Evolutionary conservation across 139 green algal species (phyloP).

Genomic region (Chlamydomonas asymmetrica): DNA sequence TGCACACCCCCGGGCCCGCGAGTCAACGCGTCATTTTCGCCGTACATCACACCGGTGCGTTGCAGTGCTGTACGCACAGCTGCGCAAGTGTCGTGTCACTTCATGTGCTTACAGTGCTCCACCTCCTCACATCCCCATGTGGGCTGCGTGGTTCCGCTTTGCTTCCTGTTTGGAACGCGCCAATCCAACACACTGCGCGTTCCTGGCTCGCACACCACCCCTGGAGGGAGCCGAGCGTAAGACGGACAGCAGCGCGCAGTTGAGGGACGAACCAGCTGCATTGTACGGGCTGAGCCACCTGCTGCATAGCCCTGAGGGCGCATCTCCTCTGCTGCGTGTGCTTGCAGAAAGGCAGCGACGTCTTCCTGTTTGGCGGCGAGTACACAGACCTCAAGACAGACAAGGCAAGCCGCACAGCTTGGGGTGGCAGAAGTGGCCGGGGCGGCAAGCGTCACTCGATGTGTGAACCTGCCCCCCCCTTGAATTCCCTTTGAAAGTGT

Average conservation of each 20-base stretch:
- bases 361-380: slow-evolving; percentile 94
- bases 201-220: neutral
- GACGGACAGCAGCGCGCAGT: no score
- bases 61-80: slow-evolving; percentile 22
- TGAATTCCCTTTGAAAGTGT: no score
- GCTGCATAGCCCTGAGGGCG: no score
- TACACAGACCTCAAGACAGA: slow-evolving; percentile 71
- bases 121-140: slow-evolving; percentile 6
- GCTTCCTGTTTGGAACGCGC: neutral
- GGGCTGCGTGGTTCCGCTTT: no score
- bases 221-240: neutral
- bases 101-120: neutral
- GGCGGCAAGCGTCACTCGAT: no score
- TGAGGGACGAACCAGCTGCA: no score
- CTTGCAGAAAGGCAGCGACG: slow-evolving; percentile 54
- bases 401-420: no score
- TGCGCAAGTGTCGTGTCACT: neutral
- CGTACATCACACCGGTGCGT: slow-evolving; percentile 51
- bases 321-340: neutral
- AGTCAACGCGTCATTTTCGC: slow-evolving; percentile 73
- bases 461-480: no score
- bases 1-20: slow-evolving; percentile 72
- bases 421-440: no score
- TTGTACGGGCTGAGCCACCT: no score
- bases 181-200: neutral